Percentiles rank a stretch among this genome's conserved stretches.
Evolutionary conservation across 306 rosid species (phyloP).

Genomic region (Vigna trinervia): DNA sequence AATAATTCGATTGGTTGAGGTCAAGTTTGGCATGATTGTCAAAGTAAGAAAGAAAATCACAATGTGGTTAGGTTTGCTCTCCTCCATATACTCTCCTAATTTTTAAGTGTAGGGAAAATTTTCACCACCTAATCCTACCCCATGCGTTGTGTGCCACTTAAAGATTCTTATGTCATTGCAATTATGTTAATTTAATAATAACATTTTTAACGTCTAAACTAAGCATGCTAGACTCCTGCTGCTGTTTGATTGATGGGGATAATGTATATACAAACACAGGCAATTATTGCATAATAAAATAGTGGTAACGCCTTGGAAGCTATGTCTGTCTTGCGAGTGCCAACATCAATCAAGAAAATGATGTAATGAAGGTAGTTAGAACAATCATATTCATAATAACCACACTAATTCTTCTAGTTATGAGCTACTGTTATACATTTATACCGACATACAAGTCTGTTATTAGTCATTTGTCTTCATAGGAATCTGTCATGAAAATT

Average conservation of each 20-base stretch:
- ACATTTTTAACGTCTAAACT: conserved; percentile 38
- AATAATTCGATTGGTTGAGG: conserved; percentile 46
- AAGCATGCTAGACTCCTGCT: conserved; percentile 42
- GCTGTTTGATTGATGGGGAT: conserved; percentile 39
- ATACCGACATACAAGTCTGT: background rate
- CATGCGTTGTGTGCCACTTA: conserved; percentile 51
- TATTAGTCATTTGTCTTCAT: background rate
- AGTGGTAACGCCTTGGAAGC: conserved; percentile 40
- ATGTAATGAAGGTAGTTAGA: conserved; percentile 42
- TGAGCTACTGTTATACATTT: background rate
- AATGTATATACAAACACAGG: conserved; percentile 27
- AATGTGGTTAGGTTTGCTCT: conserved; percentile 69
- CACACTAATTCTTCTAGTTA: background rate
- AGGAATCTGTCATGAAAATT: background rate
- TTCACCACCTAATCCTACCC: conserved; percentile 77
- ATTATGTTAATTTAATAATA: conserved; percentile 51
- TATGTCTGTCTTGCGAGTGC: conserved; percentile 42
- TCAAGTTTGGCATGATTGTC: conserved; percentile 61
- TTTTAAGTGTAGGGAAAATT: conserved; percentile 40
- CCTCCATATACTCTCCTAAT: conserved; percentile 33
- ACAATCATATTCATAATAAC: conserved; percentile 42
- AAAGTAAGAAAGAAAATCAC: conserved; percentile 58
- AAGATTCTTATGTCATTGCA: conserved; percentile 63
- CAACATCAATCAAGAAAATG: conserved; percentile 46
- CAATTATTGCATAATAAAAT: conserved; percentile 25